Conservation (phyloP, 257 asterid genomes). For the Forsythia viridissima region DNA sequence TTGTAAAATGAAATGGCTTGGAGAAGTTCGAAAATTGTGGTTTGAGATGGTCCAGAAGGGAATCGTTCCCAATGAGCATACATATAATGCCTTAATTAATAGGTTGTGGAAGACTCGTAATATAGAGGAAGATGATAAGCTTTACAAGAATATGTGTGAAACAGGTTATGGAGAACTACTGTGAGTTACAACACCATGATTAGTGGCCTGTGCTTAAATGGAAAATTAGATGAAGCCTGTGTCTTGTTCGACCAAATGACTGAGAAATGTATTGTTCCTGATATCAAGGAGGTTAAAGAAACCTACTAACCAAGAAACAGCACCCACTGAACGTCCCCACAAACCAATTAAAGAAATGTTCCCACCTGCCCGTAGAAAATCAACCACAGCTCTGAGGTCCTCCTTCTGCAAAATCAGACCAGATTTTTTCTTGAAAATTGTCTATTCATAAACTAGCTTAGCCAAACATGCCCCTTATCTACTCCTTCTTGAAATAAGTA, state of each 20-base stretch:
- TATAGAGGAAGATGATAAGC: conserved; percentile 59
- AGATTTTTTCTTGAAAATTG: neutral
- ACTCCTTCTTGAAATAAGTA: too few relatives aligned
- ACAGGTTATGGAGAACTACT: conserved; percentile 49
- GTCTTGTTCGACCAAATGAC: too few relatives aligned
- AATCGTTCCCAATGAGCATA: conserved; percentile 48
- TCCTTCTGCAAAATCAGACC: conserved; percentile 61
- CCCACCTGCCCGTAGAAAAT: conserved; percentile 72
- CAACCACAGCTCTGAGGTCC: conserved; percentile 84
- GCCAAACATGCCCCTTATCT: neutral
- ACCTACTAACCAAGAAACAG: too few relatives aligned
- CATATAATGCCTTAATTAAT: conserved; percentile 53
- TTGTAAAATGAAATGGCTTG: conserved; percentile 47
- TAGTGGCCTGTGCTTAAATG: conserved; percentile 52
- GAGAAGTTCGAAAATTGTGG: conserved; percentile 66
- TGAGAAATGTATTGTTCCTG: too few relatives aligned
- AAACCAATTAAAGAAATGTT: conserved; percentile 75
- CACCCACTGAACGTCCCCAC: too few relatives aligned
- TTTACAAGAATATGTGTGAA: conserved; percentile 57
- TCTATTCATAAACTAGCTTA: too few relatives aligned
- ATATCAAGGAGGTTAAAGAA: too few relatives aligned
- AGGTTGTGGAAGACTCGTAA: conserved; percentile 55
- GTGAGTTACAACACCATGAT: conserved; percentile 62
- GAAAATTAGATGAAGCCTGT: conserved; percentile 51
- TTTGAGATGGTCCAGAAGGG: conserved; percentile 66